Conservation (phyloP, 2,329 filamentous ascomycete genomes). For the Neofusicoccum parvum region DNA sequence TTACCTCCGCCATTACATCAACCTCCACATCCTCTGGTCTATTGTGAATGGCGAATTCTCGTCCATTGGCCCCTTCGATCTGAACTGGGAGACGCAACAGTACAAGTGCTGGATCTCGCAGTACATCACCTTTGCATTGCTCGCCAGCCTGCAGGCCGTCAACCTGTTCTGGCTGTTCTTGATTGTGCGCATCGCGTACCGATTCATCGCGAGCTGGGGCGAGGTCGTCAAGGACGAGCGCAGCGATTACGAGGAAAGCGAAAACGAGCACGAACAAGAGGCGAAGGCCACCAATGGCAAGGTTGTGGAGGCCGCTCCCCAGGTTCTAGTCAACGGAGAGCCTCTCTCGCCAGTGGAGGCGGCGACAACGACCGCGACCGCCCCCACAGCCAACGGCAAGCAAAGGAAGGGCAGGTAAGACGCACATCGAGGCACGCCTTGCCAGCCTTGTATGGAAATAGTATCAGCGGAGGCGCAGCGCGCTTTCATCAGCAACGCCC, state of each 20-base stretch:
- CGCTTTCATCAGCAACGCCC: not conserved
- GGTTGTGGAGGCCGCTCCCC: constrained; percentile 24
- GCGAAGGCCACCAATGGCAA: constrained; percentile 12
- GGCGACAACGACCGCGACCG: constrained; percentile 5
- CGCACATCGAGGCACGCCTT: not conserved
- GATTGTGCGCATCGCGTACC: constrained; percentile 73
- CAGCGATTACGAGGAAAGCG: constrained; percentile 61
- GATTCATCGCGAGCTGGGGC: constrained; percentile 60
- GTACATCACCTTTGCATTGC: constrained; percentile 65
- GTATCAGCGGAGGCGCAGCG: not conserved
- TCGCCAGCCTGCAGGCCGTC: constrained; percentile 69
- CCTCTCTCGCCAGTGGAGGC: constrained; percentile 24
- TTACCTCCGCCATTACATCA: constrained; percentile 86
- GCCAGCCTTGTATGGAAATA: not conserved
- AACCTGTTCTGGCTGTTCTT: constrained; percentile 83
- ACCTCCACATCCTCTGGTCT: constrained; percentile 74
- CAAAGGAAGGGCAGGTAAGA: constrained; percentile 16
- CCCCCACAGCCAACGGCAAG: not conserved
- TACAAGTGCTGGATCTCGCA: constrained; percentile 76
- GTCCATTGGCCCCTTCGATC: constrained; percentile 72
- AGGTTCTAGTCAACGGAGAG: constrained; percentile 33
- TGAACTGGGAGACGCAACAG: constrained; percentile 75
- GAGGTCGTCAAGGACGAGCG: constrained; percentile 69
- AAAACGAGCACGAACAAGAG: constrained; percentile 9
- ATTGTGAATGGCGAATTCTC: constrained; percentile 71